Conservation (phyloP, 805 yeast species). For the Metschnikowia santaceciliae region DNA sequence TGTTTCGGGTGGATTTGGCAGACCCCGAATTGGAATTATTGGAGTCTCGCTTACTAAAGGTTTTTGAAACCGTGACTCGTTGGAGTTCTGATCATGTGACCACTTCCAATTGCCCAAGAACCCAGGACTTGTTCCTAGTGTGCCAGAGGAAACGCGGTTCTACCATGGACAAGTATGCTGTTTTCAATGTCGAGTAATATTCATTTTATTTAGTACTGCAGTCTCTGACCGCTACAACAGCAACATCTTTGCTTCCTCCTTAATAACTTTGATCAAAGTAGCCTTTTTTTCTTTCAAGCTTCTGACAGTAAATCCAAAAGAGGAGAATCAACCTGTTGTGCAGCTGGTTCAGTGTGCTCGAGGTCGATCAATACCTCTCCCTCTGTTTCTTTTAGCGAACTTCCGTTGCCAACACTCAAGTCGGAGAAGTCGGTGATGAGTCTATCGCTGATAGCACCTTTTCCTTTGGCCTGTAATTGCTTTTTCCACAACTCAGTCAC, state of each 20-base stretch:
- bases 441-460: slow-evolving; percentile 58
- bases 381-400: slow-evolving; percentile 1
- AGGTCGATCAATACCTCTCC: slow-evolving; percentile 19
- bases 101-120: slow-evolving; percentile 3
- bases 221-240: slow-evolving; percentile 1
- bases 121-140: slow-evolving; percentile 25
- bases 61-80: slow-evolving; percentile 25
- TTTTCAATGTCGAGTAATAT: slow-evolving; percentile 11
- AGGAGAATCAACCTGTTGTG: slow-evolving; percentile 6
- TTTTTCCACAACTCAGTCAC: slow-evolving; percentile 67
- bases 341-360: slow-evolving; percentile 8
- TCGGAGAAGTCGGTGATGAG: slow-evolving; percentile 41
- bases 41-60: slow-evolving; percentile 19
- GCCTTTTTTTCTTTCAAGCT: not conserved
- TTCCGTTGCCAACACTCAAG: slow-evolving; percentile 17
- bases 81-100: slow-evolving; percentile 15
- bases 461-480: slow-evolving; percentile 47
- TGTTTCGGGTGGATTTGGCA: slow-evolving; percentile 21
- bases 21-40: slow-evolving; percentile 31
- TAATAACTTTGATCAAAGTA: not conserved
- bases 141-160: slow-evolving; percentile 19
- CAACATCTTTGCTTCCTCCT: not conserved
- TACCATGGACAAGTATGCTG: slow-evolving; percentile 12
- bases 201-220: not conserved
- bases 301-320: slow-evolving; percentile 7